phyloP scores from a whole-genome alignment of 306 rosid genomes.

The Ziziphus jujuba region DNA sequence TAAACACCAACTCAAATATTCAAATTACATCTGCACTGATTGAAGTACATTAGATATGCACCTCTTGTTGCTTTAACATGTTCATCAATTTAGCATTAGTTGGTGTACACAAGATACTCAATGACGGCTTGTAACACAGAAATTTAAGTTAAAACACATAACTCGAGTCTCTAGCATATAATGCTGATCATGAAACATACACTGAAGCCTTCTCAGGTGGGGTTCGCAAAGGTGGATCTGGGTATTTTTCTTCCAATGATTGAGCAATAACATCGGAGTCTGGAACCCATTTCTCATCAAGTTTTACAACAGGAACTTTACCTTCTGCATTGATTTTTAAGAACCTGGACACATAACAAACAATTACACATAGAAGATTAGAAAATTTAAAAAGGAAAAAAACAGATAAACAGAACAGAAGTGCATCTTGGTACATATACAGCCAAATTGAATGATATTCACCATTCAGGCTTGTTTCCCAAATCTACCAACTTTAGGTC shows the following conservation, averaged over 20 bases:
- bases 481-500: conserved; percentile 80
- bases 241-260: conserved; percentile 82
- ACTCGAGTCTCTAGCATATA: conserved; percentile 14
- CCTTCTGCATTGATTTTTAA: conserved; percentile 69
- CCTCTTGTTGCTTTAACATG: background rate
- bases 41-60: background rate
- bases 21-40: background rate
- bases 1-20: conserved; percentile 8
- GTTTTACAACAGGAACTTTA: conserved; percentile 76
- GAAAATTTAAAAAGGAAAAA: background rate
- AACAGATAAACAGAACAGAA: background rate
- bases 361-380: conserved; percentile 10
- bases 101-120: background rate
- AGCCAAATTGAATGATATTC: conserved; percentile 24
- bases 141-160: conserved; percentile 7
- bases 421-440: background rate
- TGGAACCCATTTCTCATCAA: conserved; percentile 83
- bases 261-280: conserved; percentile 89
- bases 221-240: conserved; percentile 72
- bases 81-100: background rate
- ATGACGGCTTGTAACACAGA: too few relatives aligned
- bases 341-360: conserved; percentile 55
- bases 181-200: conserved; percentile 44
- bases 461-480: conserved; percentile 88
- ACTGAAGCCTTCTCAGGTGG: conserved; percentile 80